Evolutionary conservation across 2,329 filamentous ascomycete species (phyloP), one percentile per base, ranked within the genome.

Genomic region (Cladosporium velox): DNA sequence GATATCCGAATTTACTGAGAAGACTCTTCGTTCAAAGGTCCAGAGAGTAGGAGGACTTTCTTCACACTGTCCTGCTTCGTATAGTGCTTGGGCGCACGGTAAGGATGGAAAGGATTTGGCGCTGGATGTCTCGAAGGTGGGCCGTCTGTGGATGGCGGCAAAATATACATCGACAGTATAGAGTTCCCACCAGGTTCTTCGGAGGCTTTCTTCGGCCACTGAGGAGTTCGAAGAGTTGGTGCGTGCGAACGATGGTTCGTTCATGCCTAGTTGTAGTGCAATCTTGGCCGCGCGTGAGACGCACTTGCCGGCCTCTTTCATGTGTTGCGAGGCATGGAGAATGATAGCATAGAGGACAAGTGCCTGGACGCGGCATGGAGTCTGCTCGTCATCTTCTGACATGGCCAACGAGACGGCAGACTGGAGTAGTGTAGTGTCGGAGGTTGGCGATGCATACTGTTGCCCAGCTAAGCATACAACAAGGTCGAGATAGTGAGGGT

Each of bases 181-280:
- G 47, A 91, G 73, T 72, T 87, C 92, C 93, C 93, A 97, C 93
- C 93, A 97, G 1, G 93, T 97, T 66, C 93, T 85, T 21, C 92
- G 86, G 86, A 92, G 90, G 75, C 90, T 91, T 12, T 63, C 59
- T 30, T 63, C 59, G 6, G 26, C n/a, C 12, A 63, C 32, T 18
- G 58, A 12, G 15, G 58, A 55, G 30, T 21, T 15, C 0, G 34
- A 35, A 30, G 49, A 30, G 14, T 63, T 52, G 11, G 6, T 32
- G 34, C 49, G 47, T 14, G 92, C 89, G 75, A 88, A 96, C 0
- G 85, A 83, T 58, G 86, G 83, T 11, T 86, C 87, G 74, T 96
- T 88, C 77, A 97, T 85, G 0, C 90, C 90, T 28, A 97, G 84
- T 65, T 92, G 87, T 11, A 96, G 79, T 1, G 92, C 91, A 57